phyloP scores from a whole-genome alignment of 176 grass and related monocot species.

The Phoenix roebelenii region DNA sequence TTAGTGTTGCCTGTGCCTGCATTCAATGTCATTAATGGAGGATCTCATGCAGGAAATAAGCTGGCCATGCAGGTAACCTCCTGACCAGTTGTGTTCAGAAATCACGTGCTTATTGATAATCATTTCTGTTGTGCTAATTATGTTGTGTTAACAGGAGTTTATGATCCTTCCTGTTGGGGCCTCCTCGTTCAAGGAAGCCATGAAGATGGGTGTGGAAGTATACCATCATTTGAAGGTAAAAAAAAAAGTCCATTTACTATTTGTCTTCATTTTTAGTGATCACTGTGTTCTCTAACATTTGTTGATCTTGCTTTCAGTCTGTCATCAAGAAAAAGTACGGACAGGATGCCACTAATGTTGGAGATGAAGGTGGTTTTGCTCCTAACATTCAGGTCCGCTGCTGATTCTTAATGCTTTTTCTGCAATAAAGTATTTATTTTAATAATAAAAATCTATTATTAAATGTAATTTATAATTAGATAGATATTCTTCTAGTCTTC shows the following conservation, averaged over 20 bases:
- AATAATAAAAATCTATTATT: no score
- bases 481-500: no score
- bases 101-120: background rate
- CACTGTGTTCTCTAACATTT: background rate
- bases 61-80: slow-evolving; percentile 79
- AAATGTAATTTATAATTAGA: no score
- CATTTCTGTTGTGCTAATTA: slow-evolving; percentile 4
- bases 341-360: slow-evolving; percentile 92
- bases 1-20: slow-evolving; percentile 85
- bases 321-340: slow-evolving; percentile 99
- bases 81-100: background rate
- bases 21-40: slow-evolving; percentile 97
- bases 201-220: slow-evolving; percentile 99
- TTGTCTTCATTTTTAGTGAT: no score
- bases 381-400: slow-evolving; percentile 83
- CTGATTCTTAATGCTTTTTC: no score
- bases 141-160: slow-evolving; percentile 55
- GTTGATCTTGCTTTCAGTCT: slow-evolving; percentile 20
- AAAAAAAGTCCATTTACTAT: background rate
- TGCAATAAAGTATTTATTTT: no score
- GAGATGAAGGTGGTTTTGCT: slow-evolving; percentile 98
- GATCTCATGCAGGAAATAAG: slow-evolving; percentile 95
- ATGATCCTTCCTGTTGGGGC: slow-evolving; percentile 93
- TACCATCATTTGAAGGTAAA: slow-evolving; percentile 86
- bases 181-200: slow-evolving; percentile 83